phyloP scores from a whole-genome alignment of 805 yeast species.

The Wilhelminamyces savonicus region DNA sequence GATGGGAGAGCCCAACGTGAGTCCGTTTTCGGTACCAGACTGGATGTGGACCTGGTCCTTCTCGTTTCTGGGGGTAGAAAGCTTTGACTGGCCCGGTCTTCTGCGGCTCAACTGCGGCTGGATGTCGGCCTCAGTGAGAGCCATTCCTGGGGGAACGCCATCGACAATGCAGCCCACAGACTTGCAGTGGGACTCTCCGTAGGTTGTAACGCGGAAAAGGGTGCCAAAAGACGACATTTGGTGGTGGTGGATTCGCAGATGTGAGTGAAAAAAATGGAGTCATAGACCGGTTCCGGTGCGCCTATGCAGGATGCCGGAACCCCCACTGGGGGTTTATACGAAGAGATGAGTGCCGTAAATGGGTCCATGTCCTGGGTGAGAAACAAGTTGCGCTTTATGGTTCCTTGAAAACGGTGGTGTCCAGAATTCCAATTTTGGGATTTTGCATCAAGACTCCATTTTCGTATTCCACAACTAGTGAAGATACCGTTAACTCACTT shows the following conservation, averaged over 20 bases:
- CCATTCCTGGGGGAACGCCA: constrained; percentile 95
- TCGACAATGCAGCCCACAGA: constrained; percentile 98
- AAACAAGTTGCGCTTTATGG: too few species aligned
- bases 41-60: constrained; percentile 90
- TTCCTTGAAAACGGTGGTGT: too few species aligned
- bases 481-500: too few species aligned
- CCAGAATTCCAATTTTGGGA: too few species aligned
- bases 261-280: too few species aligned
- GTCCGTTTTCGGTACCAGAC: constrained; percentile 88
- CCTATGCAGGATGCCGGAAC: too few species aligned
- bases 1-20: constrained; percentile 90
- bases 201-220: constrained; percentile 71
- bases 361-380: too few species aligned
- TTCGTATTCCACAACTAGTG: too few species aligned
- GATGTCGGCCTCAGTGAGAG: constrained; percentile 75
- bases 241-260: not conserved
- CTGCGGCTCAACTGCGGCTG: constrained; percentile 96
- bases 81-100: constrained; percentile 93
- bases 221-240: constrained; percentile 40
- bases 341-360: too few species aligned
- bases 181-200: constrained; percentile 97
- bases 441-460: too few species aligned
- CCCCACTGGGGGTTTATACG: too few species aligned
- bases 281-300: too few species aligned
- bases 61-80: constrained; percentile 94